Conservation (phyloP, 169 alveolate species). For the Toxoplasma gondii region DNA sequence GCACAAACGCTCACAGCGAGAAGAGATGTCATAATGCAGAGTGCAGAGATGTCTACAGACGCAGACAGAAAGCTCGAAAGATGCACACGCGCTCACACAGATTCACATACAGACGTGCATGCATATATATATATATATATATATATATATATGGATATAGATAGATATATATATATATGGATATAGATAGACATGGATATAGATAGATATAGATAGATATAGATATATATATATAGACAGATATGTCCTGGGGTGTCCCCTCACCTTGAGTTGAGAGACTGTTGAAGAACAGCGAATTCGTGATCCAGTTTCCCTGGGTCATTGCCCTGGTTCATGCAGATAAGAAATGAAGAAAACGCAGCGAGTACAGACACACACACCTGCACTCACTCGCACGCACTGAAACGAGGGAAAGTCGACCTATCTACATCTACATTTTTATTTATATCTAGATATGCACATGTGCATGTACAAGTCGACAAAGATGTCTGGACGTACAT, state of each 20-base stretch:
- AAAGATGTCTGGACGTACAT: background rate
- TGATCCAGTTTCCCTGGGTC: slow-evolving; percentile 10
- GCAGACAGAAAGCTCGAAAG: too few relatives aligned
- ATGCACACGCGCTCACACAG: too few relatives aligned
- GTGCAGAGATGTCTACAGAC: too few relatives aligned
- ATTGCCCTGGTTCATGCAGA: background rate
- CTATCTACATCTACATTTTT: background rate
- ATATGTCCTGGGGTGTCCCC: background rate
- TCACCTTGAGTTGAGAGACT: slow-evolving; percentile 1
- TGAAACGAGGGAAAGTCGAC: background rate
- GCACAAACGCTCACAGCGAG: too few relatives aligned
- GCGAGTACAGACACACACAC: background rate
- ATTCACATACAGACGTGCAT: too few relatives aligned
- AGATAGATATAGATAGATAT: background rate
- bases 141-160: background rate
- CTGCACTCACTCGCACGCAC: background rate
- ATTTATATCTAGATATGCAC: background rate
- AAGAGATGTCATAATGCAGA: too few relatives aligned
- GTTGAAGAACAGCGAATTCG: background rate
- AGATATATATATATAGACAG: background rate
- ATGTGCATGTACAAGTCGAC: background rate
- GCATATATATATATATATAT: background rate
- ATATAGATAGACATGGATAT: background rate
- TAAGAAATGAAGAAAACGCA: background rate
- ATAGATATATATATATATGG: background rate